phyloP scores from a whole-genome alignment of 495 filamentous ascomycete species.

The Pyronema omphalodes region DNA sequence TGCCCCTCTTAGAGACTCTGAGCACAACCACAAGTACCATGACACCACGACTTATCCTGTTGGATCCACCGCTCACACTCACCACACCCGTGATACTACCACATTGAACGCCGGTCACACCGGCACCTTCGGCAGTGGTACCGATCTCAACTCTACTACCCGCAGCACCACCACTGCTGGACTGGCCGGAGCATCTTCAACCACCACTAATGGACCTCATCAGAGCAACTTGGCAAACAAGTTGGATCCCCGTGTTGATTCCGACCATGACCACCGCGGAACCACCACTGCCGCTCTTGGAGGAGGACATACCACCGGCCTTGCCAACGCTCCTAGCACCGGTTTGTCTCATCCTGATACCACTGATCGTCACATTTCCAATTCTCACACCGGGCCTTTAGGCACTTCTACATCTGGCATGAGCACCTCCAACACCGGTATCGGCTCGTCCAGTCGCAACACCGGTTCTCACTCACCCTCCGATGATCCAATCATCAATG shows the following conservation, averaged over 20 bases:
- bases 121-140: neutral
- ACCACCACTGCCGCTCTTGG: conserved; percentile 6
- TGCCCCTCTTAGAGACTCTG: conserved; percentile 5
- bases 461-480: neutral
- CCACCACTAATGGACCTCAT: conserved; percentile 22
- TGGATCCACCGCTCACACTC: conserved; percentile 7
- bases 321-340: no score
- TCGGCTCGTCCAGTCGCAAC: neutral
- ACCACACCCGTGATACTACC: no score
- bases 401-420: neutral
- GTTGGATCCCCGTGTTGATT: conserved; percentile 25
- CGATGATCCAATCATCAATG: neutral
- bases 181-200: neutral
- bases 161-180: no score
- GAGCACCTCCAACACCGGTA: conserved; percentile 1
- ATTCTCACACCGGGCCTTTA: conserved; percentile 10
- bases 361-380: conserved; percentile 8
- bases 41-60: conserved; percentile 8
- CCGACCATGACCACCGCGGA: conserved; percentile 21
- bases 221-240: conserved; percentile 24
- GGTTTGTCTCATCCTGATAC: conserved; percentile 6
- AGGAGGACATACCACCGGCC: conserved; percentile 24
- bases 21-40: conserved; percentile 9
- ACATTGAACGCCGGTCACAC: neutral
- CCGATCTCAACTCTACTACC: neutral